phyloP scores from a whole-genome alignment of 1,284 basidiomycete species.

The Trichosporon sp. region DNA sequence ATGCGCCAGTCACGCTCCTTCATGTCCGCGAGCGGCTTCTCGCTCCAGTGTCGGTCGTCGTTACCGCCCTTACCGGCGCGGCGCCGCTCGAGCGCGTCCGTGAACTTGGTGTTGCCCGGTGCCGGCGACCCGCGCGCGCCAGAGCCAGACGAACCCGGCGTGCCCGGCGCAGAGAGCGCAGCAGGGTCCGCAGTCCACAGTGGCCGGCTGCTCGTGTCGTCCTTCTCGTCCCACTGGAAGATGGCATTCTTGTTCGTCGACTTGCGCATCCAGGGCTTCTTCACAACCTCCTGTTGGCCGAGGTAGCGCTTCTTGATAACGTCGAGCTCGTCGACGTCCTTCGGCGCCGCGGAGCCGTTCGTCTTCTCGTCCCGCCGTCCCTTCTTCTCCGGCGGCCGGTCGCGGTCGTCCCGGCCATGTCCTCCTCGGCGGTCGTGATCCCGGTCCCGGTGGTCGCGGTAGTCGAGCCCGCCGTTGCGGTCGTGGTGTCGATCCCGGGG shows the following conservation, averaged over 20 bases:
- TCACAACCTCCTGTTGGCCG: conserved; percentile 68
- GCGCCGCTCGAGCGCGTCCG: conserved; percentile 76
- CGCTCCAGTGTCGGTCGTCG: conserved; percentile 95
- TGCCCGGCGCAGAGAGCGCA: background rate
- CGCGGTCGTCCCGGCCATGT: conserved; percentile 19
- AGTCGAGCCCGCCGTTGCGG: conserved; percentile 29
- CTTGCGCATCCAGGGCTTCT: conserved; percentile 89
- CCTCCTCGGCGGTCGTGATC: conserved; percentile 30
- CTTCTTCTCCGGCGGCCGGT: conserved; percentile 20
- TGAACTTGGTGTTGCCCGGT: conserved; percentile 26
- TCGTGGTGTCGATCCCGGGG: conserved; percentile 25
- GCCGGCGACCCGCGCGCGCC: conserved; percentile 24
- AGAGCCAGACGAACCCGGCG: background rate
- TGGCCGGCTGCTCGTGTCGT: conserved; percentile 70
- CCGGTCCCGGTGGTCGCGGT: conserved; percentile 28
- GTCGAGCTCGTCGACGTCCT: conserved; percentile 67
- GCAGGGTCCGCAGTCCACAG: conserved; percentile 11
- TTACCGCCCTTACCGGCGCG: conserved; percentile 77
- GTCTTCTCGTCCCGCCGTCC: conserved; percentile 18
- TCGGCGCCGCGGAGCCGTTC: conserved; percentile 2
- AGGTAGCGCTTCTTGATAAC: conserved; percentile 85
- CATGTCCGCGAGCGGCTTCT: conserved; percentile 93
- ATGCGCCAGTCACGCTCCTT: conserved; percentile 98
- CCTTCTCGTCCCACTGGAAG: conserved; percentile 97
- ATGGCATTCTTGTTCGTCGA: conserved; percentile 89